A percentile compares a stretch with the other conserved stretches of the same genome.
Evolutionary conservation across 192 early-diverging fungal species (phyloP).

Genomic region (Podila verticillata): DNA sequence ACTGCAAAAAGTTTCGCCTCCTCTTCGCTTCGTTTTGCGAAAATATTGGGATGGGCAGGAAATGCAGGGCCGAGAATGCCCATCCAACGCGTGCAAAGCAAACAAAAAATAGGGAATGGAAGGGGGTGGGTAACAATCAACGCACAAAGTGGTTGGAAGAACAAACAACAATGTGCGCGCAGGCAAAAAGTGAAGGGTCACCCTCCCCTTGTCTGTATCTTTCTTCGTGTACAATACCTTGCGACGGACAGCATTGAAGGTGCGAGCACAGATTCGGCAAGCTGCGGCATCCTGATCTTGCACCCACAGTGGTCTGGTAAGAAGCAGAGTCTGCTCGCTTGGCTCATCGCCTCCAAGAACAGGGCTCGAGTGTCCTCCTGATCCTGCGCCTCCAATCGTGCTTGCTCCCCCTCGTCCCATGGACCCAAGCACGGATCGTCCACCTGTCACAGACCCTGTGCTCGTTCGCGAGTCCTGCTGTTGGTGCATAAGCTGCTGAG

Average conservation of each 20-base stretch:
- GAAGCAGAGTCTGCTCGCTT: conserved; percentile 51
- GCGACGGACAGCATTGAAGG: conserved; percentile 57
- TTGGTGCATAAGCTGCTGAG: not conserved
- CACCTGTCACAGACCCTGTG: conserved; percentile 21
- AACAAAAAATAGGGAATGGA: no score
- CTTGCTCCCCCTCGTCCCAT: conserved; percentile 7
- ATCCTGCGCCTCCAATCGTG: not conserved
- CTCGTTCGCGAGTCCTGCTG: conserved; percentile 2
- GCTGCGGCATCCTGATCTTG: conserved; percentile 57
- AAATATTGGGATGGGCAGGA: no score
- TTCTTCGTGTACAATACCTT: conserved; percentile 49
- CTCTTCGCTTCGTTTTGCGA: no score
- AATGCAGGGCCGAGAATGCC: no score
- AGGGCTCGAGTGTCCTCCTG: conserved; percentile 13
- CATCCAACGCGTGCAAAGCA: no score
- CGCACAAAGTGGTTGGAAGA: not conserved
- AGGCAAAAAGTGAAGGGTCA: no score
- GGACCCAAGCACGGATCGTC: not conserved
- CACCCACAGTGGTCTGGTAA: conserved; percentile 60
- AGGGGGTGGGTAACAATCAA: no score
- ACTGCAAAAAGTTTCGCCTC: no score
- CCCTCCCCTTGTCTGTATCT: not conserved
- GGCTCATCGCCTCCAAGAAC: conserved; percentile 24
- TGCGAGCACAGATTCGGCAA: conserved; percentile 51
- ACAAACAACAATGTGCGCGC: not conserved